Base-by-base conservation (phyloP, 106 monocot species). In the Triglochin maritima region DNA sequence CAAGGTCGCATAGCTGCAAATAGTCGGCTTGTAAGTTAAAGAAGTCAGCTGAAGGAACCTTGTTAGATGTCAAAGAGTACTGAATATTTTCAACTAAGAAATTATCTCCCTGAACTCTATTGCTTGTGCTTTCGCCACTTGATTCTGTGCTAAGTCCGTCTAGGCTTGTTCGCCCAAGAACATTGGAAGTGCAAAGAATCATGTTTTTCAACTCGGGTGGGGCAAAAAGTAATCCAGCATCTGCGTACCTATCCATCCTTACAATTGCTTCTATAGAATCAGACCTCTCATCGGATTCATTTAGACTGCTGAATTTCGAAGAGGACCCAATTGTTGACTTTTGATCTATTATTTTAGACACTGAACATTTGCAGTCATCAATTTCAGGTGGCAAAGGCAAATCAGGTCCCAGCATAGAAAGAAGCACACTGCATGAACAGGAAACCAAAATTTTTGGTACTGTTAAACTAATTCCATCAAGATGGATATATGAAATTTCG, bases 11-110 rank as follows among this genome's bases (percentile, higher is more conserved):
- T 61, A 96, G 79, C 80, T 96, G 88, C 52, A 86, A 71, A 86
- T 88, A 96, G 79, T 96, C 86, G 54, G 81, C 90, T 58, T 86
- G 80, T 52, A 83, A 67, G 71, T 91, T 83, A 52, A 80, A 79
- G 67, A 78, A 90, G 41, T 86, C 88, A 74, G 69, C 63, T 29
- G 74, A 71, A 13, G 74, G 67, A 64, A 60, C 63, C 56, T 76
- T 60, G 70, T 90, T 80, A 70, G 88, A 67, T 6, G 46, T 59
- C 10, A 72, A 67, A 16, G 48, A 7, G 56, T 60, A 60, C 56
- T 67, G 79, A 71, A 79, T 75, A 44, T 81, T 56, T 44, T 71
- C 44, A 65, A 56, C 47, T 49, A 56, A 47, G 56, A 65, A 49
- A 49, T 76, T 74, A 45, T 77, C 66, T 14, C 59, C 42, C 29